Percentiles rank a stretch among this genome's conserved stretches.
phyloP scores from a whole-genome alignment of 768 basidiomycete species.

The Gloeostereum incarnatum region DNA sequence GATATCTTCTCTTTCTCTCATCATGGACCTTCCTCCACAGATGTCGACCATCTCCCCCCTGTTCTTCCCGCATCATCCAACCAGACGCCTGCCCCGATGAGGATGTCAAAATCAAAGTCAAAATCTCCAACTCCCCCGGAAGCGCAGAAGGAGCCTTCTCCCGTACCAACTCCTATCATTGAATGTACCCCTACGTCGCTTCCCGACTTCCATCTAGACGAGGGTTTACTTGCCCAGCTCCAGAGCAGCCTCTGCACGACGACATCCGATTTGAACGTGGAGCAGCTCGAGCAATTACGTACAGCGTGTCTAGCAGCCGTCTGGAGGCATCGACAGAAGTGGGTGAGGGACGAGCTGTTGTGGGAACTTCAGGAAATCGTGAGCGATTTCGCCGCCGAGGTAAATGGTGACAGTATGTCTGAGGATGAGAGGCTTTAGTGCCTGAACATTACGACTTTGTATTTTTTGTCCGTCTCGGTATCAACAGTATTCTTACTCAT shows the following conservation, averaged over 20 bases:
- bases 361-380: constrained; percentile 46
- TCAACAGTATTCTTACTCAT: too few species aligned
- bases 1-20: too few species aligned
- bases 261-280: constrained; percentile 62
- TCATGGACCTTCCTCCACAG: constrained; percentile 34
- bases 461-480: too few species aligned
- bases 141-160: constrained; percentile 12
- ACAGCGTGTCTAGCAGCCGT: constrained; percentile 71
- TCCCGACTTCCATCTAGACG: constrained; percentile 69
- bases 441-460: too few species aligned
- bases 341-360: constrained; percentile 71
- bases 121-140: too few species aligned
- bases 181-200: constrained; percentile 60
- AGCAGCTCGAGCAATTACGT: constrained; percentile 90
- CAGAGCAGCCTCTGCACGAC: constrained; percentile 33
- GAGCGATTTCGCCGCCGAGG: constrained; percentile 58
- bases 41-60: too few species aligned
- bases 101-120: too few species aligned
- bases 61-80: too few species aligned
- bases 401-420: constrained; percentile 17
- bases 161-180: constrained; percentile 35
- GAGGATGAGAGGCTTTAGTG: not conserved
- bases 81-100: too few species aligned
- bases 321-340: constrained; percentile 77
- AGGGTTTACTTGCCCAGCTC: constrained; percentile 38